Base-by-base conservation (phyloP, 2,329 filamentous ascomycete species). In the Ilyonectria sp. region DNA sequence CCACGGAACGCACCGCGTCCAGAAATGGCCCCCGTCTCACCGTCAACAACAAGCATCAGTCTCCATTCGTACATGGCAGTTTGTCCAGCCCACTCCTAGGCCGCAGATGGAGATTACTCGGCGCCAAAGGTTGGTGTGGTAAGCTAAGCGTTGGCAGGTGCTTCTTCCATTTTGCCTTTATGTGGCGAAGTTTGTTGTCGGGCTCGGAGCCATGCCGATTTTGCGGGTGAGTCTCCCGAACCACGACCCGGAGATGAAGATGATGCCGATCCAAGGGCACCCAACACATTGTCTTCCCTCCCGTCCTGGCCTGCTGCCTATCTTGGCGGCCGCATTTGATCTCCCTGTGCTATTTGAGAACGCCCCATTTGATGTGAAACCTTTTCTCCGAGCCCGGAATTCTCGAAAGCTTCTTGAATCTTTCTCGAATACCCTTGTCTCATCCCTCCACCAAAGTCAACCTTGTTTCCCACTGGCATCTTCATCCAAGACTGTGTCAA, bases 351-450 rank as follows among this genome's bases (percentile, higher is more conserved):
- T 13, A 19, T 29, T 31, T 33, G 29, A 33, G 11, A 19, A 9
- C 29, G 35, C 15, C 44, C 23, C 43, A n/a, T 53, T 63, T 35
- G 31, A 9, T 29, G 37, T 54, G 55, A 52, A 64, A 55, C 47
- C 33, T 33, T 63, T 49, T 33, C 9, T 23, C 50, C 26, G 23
- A 33, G 52, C 29, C 21, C 29, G 44, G n/a, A 33, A 31, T 57
- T 65, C 63, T 46, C 31, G 50, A 56, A 52, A 37, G 35, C 15
- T 54, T 59, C 63, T 44, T 26, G 63, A 57, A 65, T 31, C 11
- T 37, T 60, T 65, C 63, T 50, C 35, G 57, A 60, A 57, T 33
- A 53, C 21, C 50, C 50, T 23, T 26, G n/a, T 46, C n/a, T 19
- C 56, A 43, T 58, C 55, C 31, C 33, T 46, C 50, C 43, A 47